Evolutionary conservation across 331 rosid genomes (phyloP), one percentile per base, ranked within the genome.

Genomic region (Arachis monticola): DNA sequence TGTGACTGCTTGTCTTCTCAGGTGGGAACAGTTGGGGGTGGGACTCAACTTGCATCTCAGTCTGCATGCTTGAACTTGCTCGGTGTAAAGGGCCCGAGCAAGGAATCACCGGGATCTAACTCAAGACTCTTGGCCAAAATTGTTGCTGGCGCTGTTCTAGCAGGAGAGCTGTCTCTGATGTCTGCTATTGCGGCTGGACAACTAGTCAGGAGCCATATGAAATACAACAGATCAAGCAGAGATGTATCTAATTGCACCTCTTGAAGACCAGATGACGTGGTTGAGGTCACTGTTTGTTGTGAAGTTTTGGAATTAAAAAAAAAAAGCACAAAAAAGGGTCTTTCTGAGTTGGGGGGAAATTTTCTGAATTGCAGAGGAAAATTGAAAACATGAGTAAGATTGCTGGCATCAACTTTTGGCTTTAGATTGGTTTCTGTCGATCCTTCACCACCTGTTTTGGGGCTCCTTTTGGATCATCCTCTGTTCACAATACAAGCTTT

Each of bases 11-110:
- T 58, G 52, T 64, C 61, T 7, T 78, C 52, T 69, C 84, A 88
- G 96, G 97, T 88, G 27, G 93, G 97, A 64, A 91, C 97, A 6
- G 88, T 92, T 52, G 97, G 97, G 8, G 97, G 97, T 71, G 97
- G 97, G 17, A 92, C 97, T n/a, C 97, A 92, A 78, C 93, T 92
- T 10, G 91, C 93, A 14, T 89, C 97, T 67, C 97, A 92, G 64
- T 87, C 97, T 6, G 97, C 97, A 11, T 89, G 97, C 83, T 82
- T 92, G 89, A 92, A 92, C 67, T 69, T 92, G 66, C 88, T 92
- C 12, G 97, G 97, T n/a, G 93, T 92, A 64, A 92, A 92, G 81
- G 97, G 97, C 31, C 83, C 97, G 0, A 92, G 82, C 91, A 86
- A 77, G 75, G 97, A 89, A 55, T 73, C 89, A 42, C 87, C 97